Evolutionary conservation across 768 basidiomycete genomes (phyloP).

Genomic region (Mycena latifolia): DNA sequence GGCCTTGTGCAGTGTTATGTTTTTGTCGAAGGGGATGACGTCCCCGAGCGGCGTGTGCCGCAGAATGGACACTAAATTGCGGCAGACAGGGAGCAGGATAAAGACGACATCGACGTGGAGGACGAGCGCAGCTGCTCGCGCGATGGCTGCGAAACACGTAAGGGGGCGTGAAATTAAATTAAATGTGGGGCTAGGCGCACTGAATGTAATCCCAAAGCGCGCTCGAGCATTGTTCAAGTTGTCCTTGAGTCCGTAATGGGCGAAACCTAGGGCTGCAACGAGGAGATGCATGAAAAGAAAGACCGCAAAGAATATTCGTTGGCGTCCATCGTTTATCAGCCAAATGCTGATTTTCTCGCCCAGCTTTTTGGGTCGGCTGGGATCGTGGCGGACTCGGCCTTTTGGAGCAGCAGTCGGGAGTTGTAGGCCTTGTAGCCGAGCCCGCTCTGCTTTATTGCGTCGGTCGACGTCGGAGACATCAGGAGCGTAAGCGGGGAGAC

Average conservation of each 20-base stretch:
- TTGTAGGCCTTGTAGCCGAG: constrained; percentile 73
- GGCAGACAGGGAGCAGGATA: constrained; percentile 95
- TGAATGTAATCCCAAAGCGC: constrained; percentile 69
- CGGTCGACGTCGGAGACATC: constrained; percentile 52
- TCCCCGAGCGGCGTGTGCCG: constrained; percentile 88
- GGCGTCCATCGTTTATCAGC: constrained; percentile 80
- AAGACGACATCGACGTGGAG: constrained; percentile 93
- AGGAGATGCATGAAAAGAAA: constrained; percentile 74
- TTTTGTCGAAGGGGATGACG: constrained; percentile 94
- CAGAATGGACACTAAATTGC: constrained; percentile 92
- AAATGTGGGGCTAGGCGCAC: constrained; percentile 54
- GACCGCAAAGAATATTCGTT: constrained; percentile 65
- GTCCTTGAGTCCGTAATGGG: constrained; percentile 73
- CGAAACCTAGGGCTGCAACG: constrained; percentile 66
- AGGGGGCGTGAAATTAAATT: neutral
- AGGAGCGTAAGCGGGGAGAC: constrained; percentile 42
- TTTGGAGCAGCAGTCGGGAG: constrained; percentile 38
- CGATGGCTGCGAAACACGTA: constrained; percentile 68
- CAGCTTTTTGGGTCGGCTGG: constrained; percentile 48
- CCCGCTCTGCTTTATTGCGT: constrained; percentile 74
- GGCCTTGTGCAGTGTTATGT: constrained; percentile 90
- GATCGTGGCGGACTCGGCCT: constrained; percentile 46
- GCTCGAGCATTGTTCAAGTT: constrained; percentile 65
- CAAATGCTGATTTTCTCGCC: constrained; percentile 54
- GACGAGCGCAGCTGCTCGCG: constrained; percentile 89